Evolutionary conservation across 768 basidiomycete species (phyloP), one percentile per base, ranked within the genome.

Genomic region (Tulasnella sp.): DNA sequence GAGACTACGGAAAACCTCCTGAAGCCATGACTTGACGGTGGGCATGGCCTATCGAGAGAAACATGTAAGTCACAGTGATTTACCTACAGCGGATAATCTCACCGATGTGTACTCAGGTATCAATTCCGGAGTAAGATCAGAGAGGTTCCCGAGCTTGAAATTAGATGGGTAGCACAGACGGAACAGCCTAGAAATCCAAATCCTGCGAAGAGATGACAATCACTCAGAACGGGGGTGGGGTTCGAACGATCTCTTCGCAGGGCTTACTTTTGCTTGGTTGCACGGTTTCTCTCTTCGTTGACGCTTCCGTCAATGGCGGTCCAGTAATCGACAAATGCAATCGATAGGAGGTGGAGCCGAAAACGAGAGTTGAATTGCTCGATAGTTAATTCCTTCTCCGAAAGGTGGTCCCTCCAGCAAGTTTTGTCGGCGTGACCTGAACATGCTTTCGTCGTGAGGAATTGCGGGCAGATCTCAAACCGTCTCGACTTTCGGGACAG

Each of bases 71-170:
- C n/a, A n/a, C n/a, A 14, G 22, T 2, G 9, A 28, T 22, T 20
- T 24, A 24, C 28, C 58, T 37, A 37, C 46, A 18, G 22, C 28
- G 24, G 1, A 58, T 16, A 24, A 5, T 24, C 58, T 58, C 54
- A 77, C 77, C 46, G 37, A 12, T 12, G 44, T 37, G 50, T 50
- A 77, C 8, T 77, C 31, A 6, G 77, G 77, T 37, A 77, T 77
- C 16, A 58, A 22, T 8, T 7, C 48, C 16, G 77, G 77, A 2
- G 37, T 60, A 37, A 77, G 31, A 24, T 77, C 37, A 22, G 50
- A 8, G 18, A 77, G 34, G 42, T 46, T 76, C 16, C 75, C 75
- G 41, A 46, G 24, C 22, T 46, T 76, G 22, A 46, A 24, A 40
- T 76, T 31, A 5, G 42, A 24, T 14, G 75, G 75, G n/a, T 76